Conservation (phyloP, 352 stramenopile species). For the Globisporangium mamillatum region DNA sequence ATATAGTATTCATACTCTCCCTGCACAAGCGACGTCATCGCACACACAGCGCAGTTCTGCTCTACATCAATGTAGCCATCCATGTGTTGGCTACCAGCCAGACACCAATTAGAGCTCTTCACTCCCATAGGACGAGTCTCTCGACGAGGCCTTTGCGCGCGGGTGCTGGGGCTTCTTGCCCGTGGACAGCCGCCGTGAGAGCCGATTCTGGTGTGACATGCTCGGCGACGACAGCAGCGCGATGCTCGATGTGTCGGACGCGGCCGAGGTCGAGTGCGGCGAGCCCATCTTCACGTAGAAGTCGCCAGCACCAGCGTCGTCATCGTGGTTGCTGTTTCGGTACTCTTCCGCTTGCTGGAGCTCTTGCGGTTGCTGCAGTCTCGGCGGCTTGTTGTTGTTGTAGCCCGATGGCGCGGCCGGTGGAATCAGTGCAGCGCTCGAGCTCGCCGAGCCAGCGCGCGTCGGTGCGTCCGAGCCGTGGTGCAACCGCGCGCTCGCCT, state of each 20-base stretch:
- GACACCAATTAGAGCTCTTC: background rate
- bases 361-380: conserved; percentile 31
- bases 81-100: background rate
- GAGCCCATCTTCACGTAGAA: conserved; percentile 49
- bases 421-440: conserved; percentile 25
- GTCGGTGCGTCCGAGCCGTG: conserved; percentile 20
- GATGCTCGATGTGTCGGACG: conserved; percentile 61
- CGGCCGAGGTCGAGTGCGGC: conserved; percentile 42
- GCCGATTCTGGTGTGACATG: conserved; percentile 20
- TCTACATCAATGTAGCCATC: background rate
- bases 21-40: background rate
- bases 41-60: background rate
- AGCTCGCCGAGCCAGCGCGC: conserved; percentile 27
- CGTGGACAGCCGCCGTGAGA: conserved; percentile 9
- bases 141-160: background rate
- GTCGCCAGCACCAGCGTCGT: background rate
- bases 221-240: conserved; percentile 49
- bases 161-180: background rate
- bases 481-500: conserved; percentile 23
- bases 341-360: conserved; percentile 4
- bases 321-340: background rate
- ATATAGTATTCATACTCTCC: background rate
- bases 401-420: conserved; percentile 21
- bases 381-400: conserved; percentile 13
- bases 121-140: conserved; percentile 4